Evolutionary conservation across 2,329 filamentous ascomycete genomes (phyloP), one percentile per base, ranked within the genome.

Genomic region (Niveomyces coronatus): DNA sequence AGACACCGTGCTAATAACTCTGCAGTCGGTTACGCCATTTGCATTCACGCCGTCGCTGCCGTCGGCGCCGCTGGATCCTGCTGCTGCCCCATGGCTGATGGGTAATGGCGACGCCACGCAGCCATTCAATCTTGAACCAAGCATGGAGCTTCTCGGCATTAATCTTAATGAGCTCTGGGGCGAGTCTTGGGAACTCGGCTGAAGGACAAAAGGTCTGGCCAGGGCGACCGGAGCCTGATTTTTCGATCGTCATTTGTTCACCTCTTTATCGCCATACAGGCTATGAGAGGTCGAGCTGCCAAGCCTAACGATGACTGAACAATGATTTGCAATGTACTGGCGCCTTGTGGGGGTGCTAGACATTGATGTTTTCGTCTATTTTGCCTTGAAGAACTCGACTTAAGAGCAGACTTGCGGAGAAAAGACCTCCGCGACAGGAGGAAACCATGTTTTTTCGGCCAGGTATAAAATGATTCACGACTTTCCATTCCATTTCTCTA

Each of bases 111-210:
- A 57, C 40, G 45, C 49, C 35, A 50, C 53, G 18, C 59, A 61
- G 46, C 58, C 54, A 0, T 64, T 68, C 32, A 71, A 71, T 45
- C 63, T 70, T 20, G 70, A 74, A 40, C 68, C 70, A 42, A 72
- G 64, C 47, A 62, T 74, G 35, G 70, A 73, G 48, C 54, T 70
- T 30, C 54, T 74, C 34, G 70, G 70, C 4, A 59, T 70, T 38
- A 71, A 73, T 44, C 52, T 74, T 35, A 71, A 72, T 43, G 70
- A 74, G 45, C 57, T 74, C 37, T 74, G 70, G 70, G 70, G 67
- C 28, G 68, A 70, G 45, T 61, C 60, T 37, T 66, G 63, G 63
- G 62, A 64, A 45, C 49, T 62, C 43, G 61, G 59, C 40, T 61
- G 48, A 53, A 39, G 20, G 38, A 16, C 10, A 20, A 9, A 15